Evolutionary conservation across 2,329 filamentous ascomycete species (phyloP), one percentile per base, ranked within the genome.

Genomic region (Lasiodiplodia citricola): DNA sequence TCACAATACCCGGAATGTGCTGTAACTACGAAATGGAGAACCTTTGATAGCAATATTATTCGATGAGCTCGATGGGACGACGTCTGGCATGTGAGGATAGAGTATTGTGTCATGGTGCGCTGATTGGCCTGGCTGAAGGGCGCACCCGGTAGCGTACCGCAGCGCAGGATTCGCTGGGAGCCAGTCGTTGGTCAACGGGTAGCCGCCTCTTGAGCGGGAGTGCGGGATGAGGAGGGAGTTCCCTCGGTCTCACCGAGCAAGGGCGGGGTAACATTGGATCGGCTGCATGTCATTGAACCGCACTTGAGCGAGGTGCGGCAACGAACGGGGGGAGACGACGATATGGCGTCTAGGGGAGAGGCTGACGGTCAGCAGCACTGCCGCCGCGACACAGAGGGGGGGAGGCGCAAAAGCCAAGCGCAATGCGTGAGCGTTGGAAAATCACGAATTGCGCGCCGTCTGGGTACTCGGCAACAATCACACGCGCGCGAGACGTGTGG

Each of bases 11-110:
- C 60, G 60, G 60, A 55, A 66, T 37, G 55, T 21, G 63, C 63
- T 66, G 63, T 66, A 66, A 55, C 63, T 66, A 66, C 63, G 52
- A 56, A 66, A 66, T 56, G 63, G 63, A 66, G 63, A 66, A 66
- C 38, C 28, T 50, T 64, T 64, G 60, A 64, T 64, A 64, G 60
- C 44, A 64, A 64, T 38, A 25, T 52, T 64, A 52, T 50, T 21
- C 28, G 38, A 63, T 28, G n/a, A 25, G 52, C 18, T 52, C 41
- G n/a, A 52, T 21, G 18, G 31, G 4, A 31, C 28, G 47, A 31
- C 18, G 51, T 51, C 25, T 63, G 58, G 16, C 13, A 10, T 37
- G 18, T 47, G 44, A 47, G 44, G 44, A 47, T 47, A 47, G 10
- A 47, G 44, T 21, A 4, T 21, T 21, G 44, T 47, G 44, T n/a